Percentiles rank a stretch among this genome's conserved stretches.
Evolutionary conservation across 2,329 filamentous ascomycete genomes (phyloP).

Genomic region (Rasamsonia emersonii): DNA sequence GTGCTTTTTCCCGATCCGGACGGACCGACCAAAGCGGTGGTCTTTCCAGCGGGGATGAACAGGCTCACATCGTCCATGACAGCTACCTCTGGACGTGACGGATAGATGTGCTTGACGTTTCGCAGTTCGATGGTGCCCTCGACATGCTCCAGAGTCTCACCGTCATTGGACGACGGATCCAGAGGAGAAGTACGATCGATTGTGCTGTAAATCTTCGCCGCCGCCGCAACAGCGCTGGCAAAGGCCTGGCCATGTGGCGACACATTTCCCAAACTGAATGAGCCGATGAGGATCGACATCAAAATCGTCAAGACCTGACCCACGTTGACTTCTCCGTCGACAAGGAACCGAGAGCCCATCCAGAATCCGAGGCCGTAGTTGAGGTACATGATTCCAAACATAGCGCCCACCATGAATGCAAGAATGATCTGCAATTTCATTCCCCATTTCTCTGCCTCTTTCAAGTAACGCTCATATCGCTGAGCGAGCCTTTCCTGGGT

Average conservation of each 20-base stretch:
- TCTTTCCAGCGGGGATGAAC: slow-evolving; percentile 76
- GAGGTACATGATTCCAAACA: slow-evolving; percentile 77
- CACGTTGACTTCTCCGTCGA: slow-evolving; percentile 56
- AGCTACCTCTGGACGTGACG: slow-evolving; percentile 79
- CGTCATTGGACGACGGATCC: slow-evolving; percentile 62
- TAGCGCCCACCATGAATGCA: slow-evolving; percentile 68
- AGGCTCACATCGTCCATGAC: slow-evolving; percentile 81
- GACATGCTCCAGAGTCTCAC: slow-evolving; percentile 63
- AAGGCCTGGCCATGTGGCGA: slow-evolving; percentile 82
- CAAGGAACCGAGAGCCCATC: slow-evolving; percentile 70
- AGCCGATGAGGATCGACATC: slow-evolving; percentile 85
- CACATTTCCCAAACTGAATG: slow-evolving; percentile 82
- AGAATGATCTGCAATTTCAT: slow-evolving; percentile 65
- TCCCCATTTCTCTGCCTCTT: slow-evolving; percentile 65
- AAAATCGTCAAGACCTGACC: slow-evolving; percentile 73
- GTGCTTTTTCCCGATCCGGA: slow-evolving; percentile 94
- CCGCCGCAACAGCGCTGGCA: slow-evolving; percentile 71
- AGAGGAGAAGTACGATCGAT: slow-evolving; percentile 83
- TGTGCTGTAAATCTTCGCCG: slow-evolving; percentile 84
- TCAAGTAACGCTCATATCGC: slow-evolving; percentile 72
- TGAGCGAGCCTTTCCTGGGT: slow-evolving; percentile 85
- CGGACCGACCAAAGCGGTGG: slow-evolving; percentile 84
- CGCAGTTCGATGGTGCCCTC: slow-evolving; percentile 72
- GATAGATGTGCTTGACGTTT: slow-evolving; percentile 86
- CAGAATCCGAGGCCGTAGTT: slow-evolving; percentile 86